Evolutionary conservation across 1,284 basidiomycete genomes (phyloP), one percentile per base, ranked within the genome.

Genomic region (Chiua sp.): DNA sequence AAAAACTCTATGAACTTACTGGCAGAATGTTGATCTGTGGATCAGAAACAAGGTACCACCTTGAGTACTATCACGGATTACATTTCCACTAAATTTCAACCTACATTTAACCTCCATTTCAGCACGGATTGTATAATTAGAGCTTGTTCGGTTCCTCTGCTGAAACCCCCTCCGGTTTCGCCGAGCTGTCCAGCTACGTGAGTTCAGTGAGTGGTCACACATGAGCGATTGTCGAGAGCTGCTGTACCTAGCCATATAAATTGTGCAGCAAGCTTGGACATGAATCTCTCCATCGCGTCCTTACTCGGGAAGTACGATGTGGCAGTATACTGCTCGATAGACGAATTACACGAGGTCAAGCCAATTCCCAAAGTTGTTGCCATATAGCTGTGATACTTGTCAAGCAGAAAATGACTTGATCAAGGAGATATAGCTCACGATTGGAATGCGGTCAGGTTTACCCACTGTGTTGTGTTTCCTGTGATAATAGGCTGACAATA

Each of bases 401-500:
- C 20, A 48, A 22, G 12, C 10, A 26, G 16, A 10, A 4, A 5
- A 39, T 18, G 12, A n/a, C 16, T 15, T 3, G 12, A 10, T 13
- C 4, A n/a, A 33, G 2, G 6, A 28, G 10, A 18, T 2, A 30
- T 28, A n/a, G 6, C 42, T 4, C n/a, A 55, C 53, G 13, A 23
- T 30, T 55, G n/a, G 11, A 18, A 55, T 13, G 7, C 18, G 1
- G 53, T 30, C 12, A 48, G 37, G 26, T 30, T 48, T 30, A 4
- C 4, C 46, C 33, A 55, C 10, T 13, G 7, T 20, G 53, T n/a
- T n/a, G n/a, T n/a, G n/a, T n/a, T 18, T 5, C 16, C 16, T 26
- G 47, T 39, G 26, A 49, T 42, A 18, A 55, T 10, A 49, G 54
- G 54, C 13, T 55, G 54, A 22, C 54, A 55, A 39, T 39, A 28